Evolutionary conservation across 2,329 filamentous ascomycete species (phyloP), one percentile per base, ranked within the genome.

Genomic region (Ophiostoma quercus): DNA sequence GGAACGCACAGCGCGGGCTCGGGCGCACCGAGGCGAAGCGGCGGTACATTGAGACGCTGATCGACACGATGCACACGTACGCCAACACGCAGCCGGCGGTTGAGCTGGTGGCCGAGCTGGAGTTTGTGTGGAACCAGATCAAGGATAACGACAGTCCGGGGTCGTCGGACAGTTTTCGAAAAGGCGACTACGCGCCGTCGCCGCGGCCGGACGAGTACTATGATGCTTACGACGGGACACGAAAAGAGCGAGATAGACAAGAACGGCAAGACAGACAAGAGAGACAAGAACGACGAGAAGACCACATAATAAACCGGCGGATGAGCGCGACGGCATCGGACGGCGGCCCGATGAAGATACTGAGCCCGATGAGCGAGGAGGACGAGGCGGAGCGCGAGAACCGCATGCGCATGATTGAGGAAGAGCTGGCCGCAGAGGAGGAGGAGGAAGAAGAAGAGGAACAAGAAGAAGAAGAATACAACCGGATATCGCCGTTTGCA

Each of bases 61-160:
- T 99, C 78, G 90, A 94, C 75, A 98, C 94, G 0, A 98, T 99
- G 94, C 94, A 97, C 82, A 87, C 88, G 77, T 98, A 96, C 82
- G 95, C 95, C 67, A 95, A 90, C 57, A 97, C 93, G 22, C 85
- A 89, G 86, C 93, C 97, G 77, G 92, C 92, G 8, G 86, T 90
- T 71, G 94, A 96, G 79, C 84, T 99, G 54, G 94, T 98, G 51
- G 85, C 89, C 11, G 95, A 99, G 79, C 87, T 99, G n/a, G 95
- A 99, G 80, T 99, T 98, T 76, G 94, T 99, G 54, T 99, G 95
- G 95, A 93, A 97, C 75, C 95, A 98, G 79, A 94, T 99, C 75
- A 96, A 95, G 79, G 90, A 90, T 74, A 67, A 67, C 25, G 25
- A 51, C 41, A 47, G 34, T 3, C 87, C 86, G 22, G 71, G 70